Evolutionary conservation across 164 flowering plant species (phyloP).

Genomic region (Umbilicus rupestris): DNA sequence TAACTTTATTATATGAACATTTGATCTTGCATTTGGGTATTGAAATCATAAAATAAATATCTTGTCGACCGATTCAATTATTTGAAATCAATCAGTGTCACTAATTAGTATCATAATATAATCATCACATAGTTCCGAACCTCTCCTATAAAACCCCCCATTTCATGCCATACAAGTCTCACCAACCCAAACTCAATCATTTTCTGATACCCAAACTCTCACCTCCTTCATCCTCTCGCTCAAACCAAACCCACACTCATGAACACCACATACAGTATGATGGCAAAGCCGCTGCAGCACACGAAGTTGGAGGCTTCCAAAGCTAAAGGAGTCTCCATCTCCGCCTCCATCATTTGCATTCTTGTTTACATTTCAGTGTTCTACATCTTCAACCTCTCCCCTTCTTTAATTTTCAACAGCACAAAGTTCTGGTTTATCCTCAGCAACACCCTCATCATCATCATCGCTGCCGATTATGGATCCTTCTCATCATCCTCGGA

Average conservation of each 20-base stretch:
- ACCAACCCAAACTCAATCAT: conserved; percentile 6
- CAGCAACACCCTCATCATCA: conserved; percentile 50
- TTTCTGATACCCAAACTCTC: conserved; percentile 2
- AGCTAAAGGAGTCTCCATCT: conserved; percentile 23
- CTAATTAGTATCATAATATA: not conserved
- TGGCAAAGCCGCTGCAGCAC: not conserved
- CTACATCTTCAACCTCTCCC: conserved; percentile 30
- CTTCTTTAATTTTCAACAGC: conserved; percentile 28
- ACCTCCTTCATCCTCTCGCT: not conserved
- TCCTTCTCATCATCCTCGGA: conserved; percentile 31
- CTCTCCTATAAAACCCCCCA: conserved; percentile 2
- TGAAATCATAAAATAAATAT: not conserved
- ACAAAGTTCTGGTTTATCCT: conserved; percentile 59
- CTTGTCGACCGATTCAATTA: not conserved
- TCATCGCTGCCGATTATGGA: conserved; percentile 43
- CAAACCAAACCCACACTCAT: not conserved
- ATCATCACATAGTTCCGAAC: not conserved
- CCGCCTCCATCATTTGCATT: conserved; percentile 26
- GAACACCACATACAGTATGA: not conserved
- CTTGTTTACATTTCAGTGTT: conserved; percentile 24
- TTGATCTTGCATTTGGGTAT: not conserved
- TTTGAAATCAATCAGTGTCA: not conserved
- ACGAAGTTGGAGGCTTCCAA: conserved; percentile 3
- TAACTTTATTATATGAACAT: no score
- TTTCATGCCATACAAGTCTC: not conserved